phyloP scores from a whole-genome alignment of 768 basidiomycete species.

The Gloeophyllum trabeum region DNA sequence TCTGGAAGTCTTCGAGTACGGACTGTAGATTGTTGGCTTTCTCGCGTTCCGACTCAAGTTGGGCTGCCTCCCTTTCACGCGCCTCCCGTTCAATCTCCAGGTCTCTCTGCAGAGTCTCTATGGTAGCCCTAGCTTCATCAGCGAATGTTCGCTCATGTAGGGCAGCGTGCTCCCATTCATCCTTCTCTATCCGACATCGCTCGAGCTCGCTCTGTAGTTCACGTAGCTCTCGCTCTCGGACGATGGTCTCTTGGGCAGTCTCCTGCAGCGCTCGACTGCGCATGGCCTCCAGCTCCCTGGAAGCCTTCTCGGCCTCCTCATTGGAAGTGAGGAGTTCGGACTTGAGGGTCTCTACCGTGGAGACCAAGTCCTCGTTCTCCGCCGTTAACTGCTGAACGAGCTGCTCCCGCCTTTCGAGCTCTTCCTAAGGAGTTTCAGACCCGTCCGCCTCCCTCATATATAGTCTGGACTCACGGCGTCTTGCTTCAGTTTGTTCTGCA shows the following conservation, averaged over 20 bases:
- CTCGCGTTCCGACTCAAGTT: constrained; percentile 60
- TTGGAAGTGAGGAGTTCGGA: constrained; percentile 68
- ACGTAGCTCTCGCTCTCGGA: constrained; percentile 71
- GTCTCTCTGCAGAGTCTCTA: constrained; percentile 49
- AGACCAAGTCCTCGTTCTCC: constrained; percentile 63
- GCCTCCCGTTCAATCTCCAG: constrained; percentile 55
- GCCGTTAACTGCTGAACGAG: constrained; percentile 67
- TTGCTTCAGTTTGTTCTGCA: constrained; percentile 90
- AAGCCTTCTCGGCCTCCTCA: constrained; percentile 61
- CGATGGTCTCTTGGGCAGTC: constrained; percentile 53
- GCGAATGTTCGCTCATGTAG: constrained; percentile 56
- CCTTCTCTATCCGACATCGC: constrained; percentile 70
- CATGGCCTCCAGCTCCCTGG: constrained; percentile 57
- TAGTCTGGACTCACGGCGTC: constrained; percentile 91
- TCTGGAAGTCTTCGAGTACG: constrained; percentile 92
- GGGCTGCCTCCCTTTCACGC: constrained; percentile 38
- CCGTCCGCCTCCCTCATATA: too few species aligned
- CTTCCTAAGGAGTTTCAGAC: constrained; percentile 55
- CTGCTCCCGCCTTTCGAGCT: constrained; percentile 89
- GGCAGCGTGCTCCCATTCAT: constrained; percentile 54
- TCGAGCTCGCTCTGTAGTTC: constrained; percentile 85
- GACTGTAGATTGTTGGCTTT: constrained; percentile 79
- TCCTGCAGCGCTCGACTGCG: constrained; percentile 56
- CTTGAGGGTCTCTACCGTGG: constrained; percentile 71
- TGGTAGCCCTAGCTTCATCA: constrained; percentile 56